Percentiles rank a stretch among this genome's conserved stretches.
These are phyloP conservation scores for Phylloporus sp. DNA, from an alignment of 768 basidiomycete species.

Conservation along the genomic window DNA sequence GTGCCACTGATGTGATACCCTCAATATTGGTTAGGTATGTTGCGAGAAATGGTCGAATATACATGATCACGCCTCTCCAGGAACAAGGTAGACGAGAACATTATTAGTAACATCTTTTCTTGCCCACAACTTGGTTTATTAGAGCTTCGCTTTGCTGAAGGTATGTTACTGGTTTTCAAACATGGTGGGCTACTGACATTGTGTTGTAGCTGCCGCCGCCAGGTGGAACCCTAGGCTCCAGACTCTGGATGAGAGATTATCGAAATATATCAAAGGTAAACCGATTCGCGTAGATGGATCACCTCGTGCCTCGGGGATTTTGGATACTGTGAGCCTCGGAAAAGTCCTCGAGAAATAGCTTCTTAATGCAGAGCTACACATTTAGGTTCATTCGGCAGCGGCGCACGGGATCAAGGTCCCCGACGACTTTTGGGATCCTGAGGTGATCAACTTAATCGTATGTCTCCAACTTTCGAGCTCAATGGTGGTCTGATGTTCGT, in stretches of 20 bases:
- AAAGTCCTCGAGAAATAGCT: background rate
- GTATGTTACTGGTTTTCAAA: conserved; percentile 31
- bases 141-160: conserved; percentile 58
- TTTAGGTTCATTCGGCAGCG: conserved; percentile 58
- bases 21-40: conserved; percentile 52
- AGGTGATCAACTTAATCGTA: conserved; percentile 55
- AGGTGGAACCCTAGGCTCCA: conserved; percentile 59
- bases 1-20: conserved; percentile 41
- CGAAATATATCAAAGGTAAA: conserved; percentile 61
- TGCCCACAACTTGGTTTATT: conserved; percentile 65
- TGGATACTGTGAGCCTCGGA: conserved; percentile 54
- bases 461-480: conserved; percentile 8
- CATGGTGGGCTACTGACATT: background rate
- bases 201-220: conserved; percentile 52
- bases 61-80: conserved; percentile 30
- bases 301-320: conserved; percentile 68
- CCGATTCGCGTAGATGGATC: conserved; percentile 71
- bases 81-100: conserved; percentile 65
- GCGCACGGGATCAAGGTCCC: conserved; percentile 73
- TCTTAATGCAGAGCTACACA: background rate
- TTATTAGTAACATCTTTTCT: conserved; percentile 61
- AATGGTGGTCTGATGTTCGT: background rate
- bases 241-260: conserved; percentile 58
- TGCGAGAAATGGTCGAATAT: background rate
- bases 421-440: conserved; percentile 62